phyloP scores from a whole-genome alignment of 2,329 filamentous ascomycete genomes.

The Fusarium musae region DNA sequence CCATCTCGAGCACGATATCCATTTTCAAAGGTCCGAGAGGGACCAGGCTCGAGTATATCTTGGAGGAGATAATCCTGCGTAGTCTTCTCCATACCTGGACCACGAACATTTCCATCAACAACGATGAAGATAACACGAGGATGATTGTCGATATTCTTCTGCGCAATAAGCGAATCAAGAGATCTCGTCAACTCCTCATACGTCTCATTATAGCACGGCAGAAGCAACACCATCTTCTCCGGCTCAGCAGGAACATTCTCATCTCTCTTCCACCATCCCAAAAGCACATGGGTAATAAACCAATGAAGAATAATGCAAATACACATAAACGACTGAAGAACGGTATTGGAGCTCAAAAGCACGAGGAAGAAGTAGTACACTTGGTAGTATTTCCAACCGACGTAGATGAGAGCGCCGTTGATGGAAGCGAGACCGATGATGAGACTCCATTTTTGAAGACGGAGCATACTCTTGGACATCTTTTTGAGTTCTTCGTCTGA shows the following conservation, averaged over 20 bases:
- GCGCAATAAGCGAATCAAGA: conserved; percentile 58
- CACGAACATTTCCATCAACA: conserved; percentile 60
- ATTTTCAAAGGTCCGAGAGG: conserved; percentile 51
- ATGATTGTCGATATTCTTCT: conserved; percentile 56
- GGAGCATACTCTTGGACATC: conserved; percentile 52
- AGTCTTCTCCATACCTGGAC: conserved; percentile 59
- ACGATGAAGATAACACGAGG: conserved; percentile 58
- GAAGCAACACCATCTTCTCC: conserved; percentile 57
- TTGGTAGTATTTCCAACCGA: conserved; percentile 52
- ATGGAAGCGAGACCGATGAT: conserved; percentile 50
- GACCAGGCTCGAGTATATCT: conserved; percentile 55
- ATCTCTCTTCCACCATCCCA: conserved; percentile 46
- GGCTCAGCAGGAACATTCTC: conserved; percentile 51
- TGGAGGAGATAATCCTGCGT: conserved; percentile 60
- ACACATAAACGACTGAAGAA: conserved; percentile 56
- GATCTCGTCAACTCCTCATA: conserved; percentile 56
- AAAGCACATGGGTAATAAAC: conserved; percentile 47
- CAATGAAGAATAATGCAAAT: conserved; percentile 50
- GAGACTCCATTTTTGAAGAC: conserved; percentile 54
- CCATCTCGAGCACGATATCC: conserved; percentile 60
- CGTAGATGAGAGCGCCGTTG: conserved; percentile 52
- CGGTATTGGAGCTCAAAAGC: conserved; percentile 58
- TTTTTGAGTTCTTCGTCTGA: conserved; percentile 53
- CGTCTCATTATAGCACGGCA: conserved; percentile 63
- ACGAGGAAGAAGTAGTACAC: conserved; percentile 58